Base-by-base conservation (phyloP, 768 basidiomycete species). In the Dendrothele bispora region DNA sequence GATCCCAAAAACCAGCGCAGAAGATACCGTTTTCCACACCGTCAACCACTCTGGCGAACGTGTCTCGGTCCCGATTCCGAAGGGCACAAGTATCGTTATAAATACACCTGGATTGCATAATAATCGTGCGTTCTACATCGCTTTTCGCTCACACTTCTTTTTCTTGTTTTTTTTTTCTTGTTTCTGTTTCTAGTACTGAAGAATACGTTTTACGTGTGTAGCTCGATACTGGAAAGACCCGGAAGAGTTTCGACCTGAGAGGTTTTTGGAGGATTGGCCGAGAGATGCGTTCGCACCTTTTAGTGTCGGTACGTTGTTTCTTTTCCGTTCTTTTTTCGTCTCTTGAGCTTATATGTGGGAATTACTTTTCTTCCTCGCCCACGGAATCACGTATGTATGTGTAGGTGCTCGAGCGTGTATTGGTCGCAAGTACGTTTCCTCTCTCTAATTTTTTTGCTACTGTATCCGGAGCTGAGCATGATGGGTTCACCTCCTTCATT, bases 171-270 rank as follows among this genome's bases (percentile, higher is more conserved):
- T 30, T 7, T 8, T 12, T 28, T 26, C 17, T 17, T 22, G 15
- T 22, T 4, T 32, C 26, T 7, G 5, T 36, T 34, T 24, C n/a
- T n/a, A n/a, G n/a, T n/a, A n/a, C n/a, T n/a, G n/a, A n/a, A n/a
- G n/a, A n/a, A 11, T 30, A 26, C 17, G 10, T 43, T 37, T 24
- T 15, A 14, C 21, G 28, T 49, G 25, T 34, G 26, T 41, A 81
- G 80, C 79, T 20, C 69, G 71, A 27, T 80, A 80, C 57, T 82
- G 80, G 80, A 59, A 74, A 39, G 69, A 80, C 34, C 79, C 80
- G 5, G 49, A 73, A 25, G 53, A 53, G 7, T 82, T 80, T 60
- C 69, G 67, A 11, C 69, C 69, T 3, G 59, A 61, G 34, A 53
- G 69, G 22, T 70, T 70, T 52, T 47, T 79, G 15, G 68, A 65